Conservation (phyloP, 1,284 basidiomycete genomes). For the Athelia sp. region DNA sequence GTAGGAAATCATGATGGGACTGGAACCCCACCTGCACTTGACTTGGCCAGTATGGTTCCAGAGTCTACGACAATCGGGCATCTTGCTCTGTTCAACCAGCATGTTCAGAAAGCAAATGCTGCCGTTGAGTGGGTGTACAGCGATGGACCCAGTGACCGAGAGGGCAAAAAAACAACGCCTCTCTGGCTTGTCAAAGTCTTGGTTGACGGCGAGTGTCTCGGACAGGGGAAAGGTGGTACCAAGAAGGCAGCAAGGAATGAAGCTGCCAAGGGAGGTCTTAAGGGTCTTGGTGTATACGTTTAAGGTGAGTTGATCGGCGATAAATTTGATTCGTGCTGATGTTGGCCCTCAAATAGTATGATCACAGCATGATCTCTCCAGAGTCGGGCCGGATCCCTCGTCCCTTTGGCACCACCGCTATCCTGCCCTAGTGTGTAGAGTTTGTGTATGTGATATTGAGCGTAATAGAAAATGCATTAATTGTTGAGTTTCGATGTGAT, state of each 20-base stretch:
- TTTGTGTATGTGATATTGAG: slow-evolving; percentile 32
- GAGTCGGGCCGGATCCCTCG: slow-evolving; percentile 44
- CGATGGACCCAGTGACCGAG: slow-evolving; percentile 32
- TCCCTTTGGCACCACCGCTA: slow-evolving; percentile 13
- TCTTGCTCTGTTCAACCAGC: slow-evolving; percentile 72
- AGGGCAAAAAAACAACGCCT: slow-evolving; percentile 55
- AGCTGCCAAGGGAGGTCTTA: slow-evolving; percentile 55
- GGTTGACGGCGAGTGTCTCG: slow-evolving; percentile 53
- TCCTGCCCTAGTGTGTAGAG: slow-evolving; percentile 52
- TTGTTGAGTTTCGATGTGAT: background rate
- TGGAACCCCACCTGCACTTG: background rate
- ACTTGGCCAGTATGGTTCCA: slow-evolving; percentile 2
- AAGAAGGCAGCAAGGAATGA: slow-evolving; percentile 75
- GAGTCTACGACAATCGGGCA: slow-evolving; percentile 45
- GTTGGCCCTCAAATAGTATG: slow-evolving; percentile 1
- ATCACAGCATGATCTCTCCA: slow-evolving; percentile 49
- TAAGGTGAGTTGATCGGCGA: slow-evolving; percentile 22
- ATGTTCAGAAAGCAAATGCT: slow-evolving; percentile 51
- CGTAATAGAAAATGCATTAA: background rate
- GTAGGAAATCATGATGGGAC: slow-evolving; percentile 1
- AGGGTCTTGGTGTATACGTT: slow-evolving; percentile 41
- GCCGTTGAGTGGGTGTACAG: slow-evolving; percentile 66
- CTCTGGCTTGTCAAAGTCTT: slow-evolving; percentile 64
- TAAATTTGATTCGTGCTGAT: slow-evolving; percentile 6
- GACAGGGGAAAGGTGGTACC: slow-evolving; percentile 59